Conservation (phyloP, 345 rosid species). For the Psidium friedrichsthalianum region DNA sequence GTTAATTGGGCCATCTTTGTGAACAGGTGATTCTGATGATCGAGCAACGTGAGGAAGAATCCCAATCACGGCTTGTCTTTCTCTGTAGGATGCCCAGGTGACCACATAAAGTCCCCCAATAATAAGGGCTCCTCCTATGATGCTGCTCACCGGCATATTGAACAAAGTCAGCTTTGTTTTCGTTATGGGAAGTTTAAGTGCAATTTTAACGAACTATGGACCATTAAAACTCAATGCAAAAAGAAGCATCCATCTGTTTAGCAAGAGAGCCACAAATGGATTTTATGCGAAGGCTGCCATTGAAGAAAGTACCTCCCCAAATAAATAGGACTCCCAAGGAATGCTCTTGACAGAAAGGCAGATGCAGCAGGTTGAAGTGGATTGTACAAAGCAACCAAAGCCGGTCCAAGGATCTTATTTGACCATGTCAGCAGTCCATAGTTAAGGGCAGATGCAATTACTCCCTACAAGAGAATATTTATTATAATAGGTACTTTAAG, state of each 20-base stretch:
- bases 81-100: conserved; percentile 83
- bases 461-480: conserved; percentile 35
- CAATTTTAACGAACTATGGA: not conserved
- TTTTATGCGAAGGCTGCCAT: not conserved
- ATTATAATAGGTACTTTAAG: not conserved
- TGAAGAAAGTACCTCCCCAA: conserved; percentile 64
- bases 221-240: not conserved
- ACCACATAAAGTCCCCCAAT: conserved; percentile 72
- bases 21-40: conserved; percentile 48
- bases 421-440: conserved; percentile 96
- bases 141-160: conserved; percentile 21
- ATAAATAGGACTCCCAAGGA: conserved; percentile 89
- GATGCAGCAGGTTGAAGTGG: conserved; percentile 97
- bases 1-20: conserved; percentile 24
- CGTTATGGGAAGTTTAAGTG: not conserved
- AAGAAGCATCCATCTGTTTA: not conserved
- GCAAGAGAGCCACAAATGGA: not conserved
- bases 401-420: conserved; percentile 90
- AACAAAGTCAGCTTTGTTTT: not conserved
- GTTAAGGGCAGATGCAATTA: conserved; percentile 80
- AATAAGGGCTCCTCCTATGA: conserved; percentile 75
- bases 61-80: conserved; percentile 18
- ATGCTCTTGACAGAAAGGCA: conserved; percentile 68
- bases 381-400: conserved; percentile 90
- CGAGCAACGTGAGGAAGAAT: conserved; percentile 16